These are phyloP conservation scores for Cochlearia excelsa DNA, from an alignment of 345 rosid genomes.

Conservation along the genomic window DNA sequence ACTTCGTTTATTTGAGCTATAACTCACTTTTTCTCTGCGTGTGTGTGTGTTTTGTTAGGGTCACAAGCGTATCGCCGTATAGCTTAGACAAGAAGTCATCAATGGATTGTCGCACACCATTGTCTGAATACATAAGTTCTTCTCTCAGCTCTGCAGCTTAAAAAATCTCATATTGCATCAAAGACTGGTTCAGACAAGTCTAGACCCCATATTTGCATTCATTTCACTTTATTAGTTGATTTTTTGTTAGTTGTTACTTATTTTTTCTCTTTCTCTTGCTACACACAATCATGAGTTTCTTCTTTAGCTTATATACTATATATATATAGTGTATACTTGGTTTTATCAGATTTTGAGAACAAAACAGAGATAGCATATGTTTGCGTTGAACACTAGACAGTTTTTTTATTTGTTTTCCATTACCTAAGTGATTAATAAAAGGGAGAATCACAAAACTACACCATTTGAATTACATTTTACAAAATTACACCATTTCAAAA, in stretches of 20 bases:
- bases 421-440: too few species aligned
- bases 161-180: slow-evolving; percentile 22
- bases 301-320: slow-evolving; percentile 27
- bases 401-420: too few species aligned
- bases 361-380: too few species aligned
- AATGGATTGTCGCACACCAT: slow-evolving; percentile 31
- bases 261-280: slow-evolving; percentile 14
- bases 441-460: too few species aligned
- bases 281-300: slow-evolving; percentile 8
- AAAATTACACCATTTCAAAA: too few species aligned
- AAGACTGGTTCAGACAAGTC: slow-evolving; percentile 18
- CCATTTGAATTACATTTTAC: too few species aligned
- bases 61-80: slow-evolving; percentile 46
- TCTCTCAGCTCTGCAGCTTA: slow-evolving; percentile 39
- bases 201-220: slow-evolving; percentile 16
- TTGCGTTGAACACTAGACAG: too few species aligned
- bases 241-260: not conserved
- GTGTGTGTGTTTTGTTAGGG: slow-evolving; percentile 35
- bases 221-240: not conserved
- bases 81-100: slow-evolving; percentile 34
- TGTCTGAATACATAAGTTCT: slow-evolving; percentile 35
- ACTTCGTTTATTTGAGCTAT: slow-evolving; percentile 6
- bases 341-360: slow-evolving; percentile 24
- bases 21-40: slow-evolving; percentile 13
- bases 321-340: slow-evolving; percentile 26